A percentile compares a stretch with the other conserved stretches of the same genome.
phyloP scores from a whole-genome alignment of 345 rosid genomes.

The Pugionium dolabratum region DNA sequence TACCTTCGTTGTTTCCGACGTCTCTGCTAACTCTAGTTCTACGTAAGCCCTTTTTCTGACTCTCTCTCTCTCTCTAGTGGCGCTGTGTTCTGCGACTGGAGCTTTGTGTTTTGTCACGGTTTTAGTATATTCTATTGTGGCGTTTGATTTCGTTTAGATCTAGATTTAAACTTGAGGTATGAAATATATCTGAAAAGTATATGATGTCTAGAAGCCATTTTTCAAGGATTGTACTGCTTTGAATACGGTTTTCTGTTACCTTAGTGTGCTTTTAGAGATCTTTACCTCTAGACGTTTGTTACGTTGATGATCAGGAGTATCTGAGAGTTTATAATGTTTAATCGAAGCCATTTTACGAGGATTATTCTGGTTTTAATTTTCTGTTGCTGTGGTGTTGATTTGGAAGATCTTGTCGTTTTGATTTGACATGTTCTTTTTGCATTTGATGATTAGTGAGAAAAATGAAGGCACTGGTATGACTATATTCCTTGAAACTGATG shows the following conservation, averaged over 20 bases:
- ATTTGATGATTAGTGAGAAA: slow-evolving; percentile 40
- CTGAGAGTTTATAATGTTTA: no score
- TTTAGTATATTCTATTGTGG: neutral
- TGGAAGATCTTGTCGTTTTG: no score
- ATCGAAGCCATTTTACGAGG: no score
- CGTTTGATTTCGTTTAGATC: slow-evolving; percentile 14
- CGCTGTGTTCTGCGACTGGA: no score
- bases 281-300: no score
- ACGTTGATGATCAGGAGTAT: no score
- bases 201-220: neutral
- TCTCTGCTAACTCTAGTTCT: slow-evolving; percentile 41
- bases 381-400: no score
- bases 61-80: neutral
- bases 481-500: slow-evolving; percentile 63
- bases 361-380: no score
- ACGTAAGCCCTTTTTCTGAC: slow-evolving; percentile 40
- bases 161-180: neutral
- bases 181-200: neutral
- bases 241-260: neutral
- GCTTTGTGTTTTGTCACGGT: neutral
- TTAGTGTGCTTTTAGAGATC: neutral
- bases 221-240: neutral
- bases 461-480: slow-evolving; percentile 14
- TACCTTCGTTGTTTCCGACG: slow-evolving; percentile 58
- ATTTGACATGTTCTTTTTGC: no score